A percentile compares a stretch with the other conserved stretches of the same genome.
Evolutionary conservation across 331 rosid species (phyloP).

Genomic region (Acacia pycnantha): DNA sequence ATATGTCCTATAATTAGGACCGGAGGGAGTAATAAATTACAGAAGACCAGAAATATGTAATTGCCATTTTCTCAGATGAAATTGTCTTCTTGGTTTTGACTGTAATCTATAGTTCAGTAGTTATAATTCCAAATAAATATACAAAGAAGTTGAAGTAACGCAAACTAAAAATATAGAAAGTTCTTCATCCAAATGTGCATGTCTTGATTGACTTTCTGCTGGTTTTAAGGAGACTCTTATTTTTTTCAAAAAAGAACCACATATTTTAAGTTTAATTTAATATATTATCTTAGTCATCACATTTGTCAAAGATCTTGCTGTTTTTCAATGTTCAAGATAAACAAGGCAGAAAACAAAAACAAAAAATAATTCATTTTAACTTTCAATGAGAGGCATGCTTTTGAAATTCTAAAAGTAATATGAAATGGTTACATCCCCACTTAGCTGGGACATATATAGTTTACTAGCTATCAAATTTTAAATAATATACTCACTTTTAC

Average conservation of each 20-base stretch:
- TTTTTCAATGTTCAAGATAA: neutral
- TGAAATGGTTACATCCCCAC: neutral
- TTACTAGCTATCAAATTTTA: neutral
- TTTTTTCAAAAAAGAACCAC: neutral
- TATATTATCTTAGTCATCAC: neutral
- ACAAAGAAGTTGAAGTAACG: neutral
- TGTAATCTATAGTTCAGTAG: neutral
- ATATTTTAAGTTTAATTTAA: conserved; percentile 1
- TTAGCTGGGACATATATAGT: neutral
- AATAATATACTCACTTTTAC: conserved; percentile 49
- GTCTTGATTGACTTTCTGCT: neutral
- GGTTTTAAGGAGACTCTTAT: neutral
- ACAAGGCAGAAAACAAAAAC: neutral
- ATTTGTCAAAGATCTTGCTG: conserved; percentile 13
- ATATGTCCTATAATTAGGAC: too few species aligned
- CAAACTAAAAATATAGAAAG: neutral
- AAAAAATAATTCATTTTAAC: neutral
- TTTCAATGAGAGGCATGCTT: neutral
- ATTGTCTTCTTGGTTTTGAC: conserved; percentile 10
- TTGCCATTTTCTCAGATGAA: neutral
- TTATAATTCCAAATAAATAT: neutral
- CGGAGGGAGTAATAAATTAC: neutral
- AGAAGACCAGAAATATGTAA: neutral
- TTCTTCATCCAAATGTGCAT: neutral
- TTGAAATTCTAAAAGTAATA: neutral